Base-by-base conservation (phyloP, 768 basidiomycete species). In the Cubamyces sp. region DNA sequence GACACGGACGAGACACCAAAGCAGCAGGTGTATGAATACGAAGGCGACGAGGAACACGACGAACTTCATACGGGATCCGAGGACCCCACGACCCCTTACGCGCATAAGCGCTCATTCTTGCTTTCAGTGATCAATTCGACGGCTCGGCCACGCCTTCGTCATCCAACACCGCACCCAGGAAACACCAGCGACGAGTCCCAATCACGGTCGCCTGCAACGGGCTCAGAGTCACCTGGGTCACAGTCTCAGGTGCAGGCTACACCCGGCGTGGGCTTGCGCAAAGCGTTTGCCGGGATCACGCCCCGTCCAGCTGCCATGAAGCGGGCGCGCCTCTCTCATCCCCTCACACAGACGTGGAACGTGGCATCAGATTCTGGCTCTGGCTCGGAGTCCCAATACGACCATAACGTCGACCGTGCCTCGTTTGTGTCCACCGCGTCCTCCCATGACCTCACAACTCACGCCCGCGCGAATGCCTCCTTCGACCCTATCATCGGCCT, bases 401-500 rank as follows among this genome's bases (percentile, higher is more conserved):
- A 87, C 60, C 76, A 79, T 15, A 77, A 74, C 3, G 74, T 74
- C 11, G 88, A 87, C 62, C 79, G 83, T 42, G 84, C 80, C 0
- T 94, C 92, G 1, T 86, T 90, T 73, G 78, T 91, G 49, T 94
- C 92, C 3, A 92, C 90, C 1, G 84, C 90, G 1, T 94, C 92
- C 1, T 94, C 94, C 23, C 91, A 96, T 65, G 94, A 96, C 71
- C 78, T 96, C 43, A 92, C 92, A 2, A 86, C 87, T 5, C 87
- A 92, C 70, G 74, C 78, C 55, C 84, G 91, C 9, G 89, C 85
- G 58, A 96, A 96, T 69, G 91, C 92, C 14, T 94, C 92, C 8
- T 93, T 95, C 64, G 94, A 95, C 69, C 91, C 91, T 25, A 84
- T 87, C 1, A 85, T 92, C 71, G 91, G 90, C 15, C 85, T 89